Evolutionary conservation across 257 asterid species (phyloP).

Genomic region (Anisodus tanguticus): DNA sequence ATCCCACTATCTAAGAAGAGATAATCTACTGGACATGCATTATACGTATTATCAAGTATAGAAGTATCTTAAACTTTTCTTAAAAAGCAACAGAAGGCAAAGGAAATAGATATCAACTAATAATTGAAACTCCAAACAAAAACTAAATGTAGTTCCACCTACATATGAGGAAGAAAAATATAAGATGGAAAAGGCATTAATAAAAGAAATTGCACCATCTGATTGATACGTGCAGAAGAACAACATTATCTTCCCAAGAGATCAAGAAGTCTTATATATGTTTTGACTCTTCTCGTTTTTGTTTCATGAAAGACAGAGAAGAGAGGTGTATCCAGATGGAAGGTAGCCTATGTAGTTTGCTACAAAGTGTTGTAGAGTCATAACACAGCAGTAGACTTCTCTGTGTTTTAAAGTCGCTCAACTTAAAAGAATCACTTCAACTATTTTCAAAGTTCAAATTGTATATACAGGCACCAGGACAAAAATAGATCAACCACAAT

Average conservation of each 20-base stretch:
- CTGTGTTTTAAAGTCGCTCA: neutral
- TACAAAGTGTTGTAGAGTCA: neutral
- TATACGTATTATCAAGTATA: neutral
- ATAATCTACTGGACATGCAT: neutral
- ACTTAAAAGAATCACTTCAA: neutral
- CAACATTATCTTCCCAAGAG: neutral
- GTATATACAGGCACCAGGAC: neutral
- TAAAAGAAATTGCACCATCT: neutral
- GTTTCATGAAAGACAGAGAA: neutral
- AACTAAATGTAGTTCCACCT: neutral
- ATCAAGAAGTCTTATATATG: neutral
- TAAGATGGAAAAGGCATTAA: neutral
- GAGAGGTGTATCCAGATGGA: neutral
- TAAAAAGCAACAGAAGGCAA: neutral
- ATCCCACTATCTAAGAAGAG: neutral
- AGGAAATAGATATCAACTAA: neutral
- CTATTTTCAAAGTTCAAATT: neutral
- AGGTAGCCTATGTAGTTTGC: neutral
- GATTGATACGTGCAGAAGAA: neutral
- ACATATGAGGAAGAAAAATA: neutral
- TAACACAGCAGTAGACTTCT: neutral
- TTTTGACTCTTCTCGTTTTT: neutral
- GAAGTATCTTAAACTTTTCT: neutral
- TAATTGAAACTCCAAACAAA: conserved; percentile 1
- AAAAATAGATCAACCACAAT: neutral